Base-by-base conservation (phyloP, 108 stramenopile species). In the Ochromonas danica region DNA sequence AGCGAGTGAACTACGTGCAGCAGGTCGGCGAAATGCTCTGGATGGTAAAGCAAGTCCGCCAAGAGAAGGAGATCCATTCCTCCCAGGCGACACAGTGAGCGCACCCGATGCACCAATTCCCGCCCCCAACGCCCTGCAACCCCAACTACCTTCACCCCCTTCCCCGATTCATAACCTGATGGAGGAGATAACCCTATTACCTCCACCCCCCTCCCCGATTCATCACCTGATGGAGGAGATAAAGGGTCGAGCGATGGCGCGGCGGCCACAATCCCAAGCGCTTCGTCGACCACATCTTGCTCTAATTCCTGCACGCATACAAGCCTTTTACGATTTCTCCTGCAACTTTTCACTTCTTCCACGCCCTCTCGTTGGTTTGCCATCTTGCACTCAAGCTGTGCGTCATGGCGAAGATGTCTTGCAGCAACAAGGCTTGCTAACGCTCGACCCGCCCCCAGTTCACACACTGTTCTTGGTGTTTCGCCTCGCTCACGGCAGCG, bases 401-500 rank as follows among this genome's bases (percentile, higher is more conserved):
- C 6, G 22, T 51, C 22, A 51, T 22, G 6, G 45, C 6, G 6
- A 22, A 14, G 45, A 51, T 51, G 6, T 51, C 45, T 51, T 51
- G 45, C 6, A 51, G 6, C 6, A 51, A 51, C 6, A 51, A 6
- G 22, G 45, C 33, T 25, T 31, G 63, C 63, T 67, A 67, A 67
- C 10, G 63, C 63, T 67, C 14, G 3, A 28, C 63, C 63, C 25
- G 63, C 63, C 3, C 63, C 63, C 3, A 67, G 63, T 33, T 67
- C 63, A 6, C 3, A 67, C 6, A 67, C 63, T 67, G 31, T 51
- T 51, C 6, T 51, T 51, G 22, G 22, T 51, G 22, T 51, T 51
- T 14, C 22, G 6, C 6, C 22, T 51, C 6, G 6, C 22, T 51
- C 14, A 14, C 45, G 45, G 22, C 22, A 14, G 22, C 22, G 45